Evolutionary conservation across 805 yeast species (phyloP).

Genomic region (Cyberlindnera veronae): DNA sequence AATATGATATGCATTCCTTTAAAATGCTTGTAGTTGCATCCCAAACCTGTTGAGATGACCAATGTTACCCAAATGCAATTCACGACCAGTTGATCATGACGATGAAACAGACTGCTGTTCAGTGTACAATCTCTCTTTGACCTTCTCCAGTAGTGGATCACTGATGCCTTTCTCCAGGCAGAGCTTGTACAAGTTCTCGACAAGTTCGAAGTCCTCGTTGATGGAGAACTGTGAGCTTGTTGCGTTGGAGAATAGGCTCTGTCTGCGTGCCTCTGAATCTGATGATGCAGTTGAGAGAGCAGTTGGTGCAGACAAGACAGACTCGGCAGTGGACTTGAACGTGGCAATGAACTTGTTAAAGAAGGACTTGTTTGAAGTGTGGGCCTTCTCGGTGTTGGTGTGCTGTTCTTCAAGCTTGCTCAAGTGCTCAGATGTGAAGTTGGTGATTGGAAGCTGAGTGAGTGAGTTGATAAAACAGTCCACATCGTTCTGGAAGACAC

Average conservation of each 20-base stretch:
- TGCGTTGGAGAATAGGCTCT: slow-evolving; percentile 14
- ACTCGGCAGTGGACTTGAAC: slow-evolving; percentile 16
- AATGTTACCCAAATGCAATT: too few relatives aligned
- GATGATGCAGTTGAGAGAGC: slow-evolving; percentile 1
- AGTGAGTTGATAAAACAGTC: slow-evolving; percentile 33
- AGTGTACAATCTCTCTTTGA: slow-evolving; percentile 14
- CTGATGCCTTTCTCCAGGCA: slow-evolving; percentile 21
- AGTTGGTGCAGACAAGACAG: slow-evolving; percentile 12
- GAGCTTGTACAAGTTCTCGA: slow-evolving; percentile 21
- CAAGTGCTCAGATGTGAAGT: slow-evolving; percentile 13
- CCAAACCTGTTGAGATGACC: too few relatives aligned
- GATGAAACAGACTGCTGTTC: too few relatives aligned
- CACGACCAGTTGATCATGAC: too few relatives aligned
- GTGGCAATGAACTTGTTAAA: slow-evolving; percentile 14
- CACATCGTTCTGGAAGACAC: slow-evolving; percentile 35
- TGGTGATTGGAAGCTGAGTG: slow-evolving; percentile 14
- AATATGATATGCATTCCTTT: too few relatives aligned
- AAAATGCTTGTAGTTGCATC: too few relatives aligned
- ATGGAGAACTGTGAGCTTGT: slow-evolving; percentile 18
- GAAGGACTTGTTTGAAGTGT: slow-evolving; percentile 11
- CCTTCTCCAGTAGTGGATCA: slow-evolving; percentile 22
- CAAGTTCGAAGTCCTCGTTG: slow-evolving; percentile 19
- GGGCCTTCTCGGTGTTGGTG: background rate
- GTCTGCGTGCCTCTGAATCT: slow-evolving; percentile 2
- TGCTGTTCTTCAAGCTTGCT: slow-evolving; percentile 7